A percentile compares a stretch with the other conserved stretches of the same genome.
Conservation (phyloP, 73 alveolate species). For the Paraurostyla sp. region DNA sequence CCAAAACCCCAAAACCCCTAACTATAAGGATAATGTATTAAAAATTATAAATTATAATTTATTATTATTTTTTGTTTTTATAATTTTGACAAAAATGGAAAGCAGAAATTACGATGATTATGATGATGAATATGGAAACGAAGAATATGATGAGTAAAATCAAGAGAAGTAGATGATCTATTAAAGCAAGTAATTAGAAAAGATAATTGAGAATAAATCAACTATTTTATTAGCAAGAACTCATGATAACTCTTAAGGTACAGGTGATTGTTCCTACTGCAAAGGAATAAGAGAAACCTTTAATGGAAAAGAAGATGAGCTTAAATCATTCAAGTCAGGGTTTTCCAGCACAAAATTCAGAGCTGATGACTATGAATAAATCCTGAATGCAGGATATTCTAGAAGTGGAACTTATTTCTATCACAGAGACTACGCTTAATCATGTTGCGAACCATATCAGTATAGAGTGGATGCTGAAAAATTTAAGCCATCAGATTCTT, state of each 20-base stretch:
- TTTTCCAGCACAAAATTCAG: slow-evolving; percentile 47
- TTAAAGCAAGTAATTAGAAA: background rate
- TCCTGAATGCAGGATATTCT: slow-evolving; percentile 71
- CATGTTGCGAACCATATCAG: slow-evolving; percentile 82
- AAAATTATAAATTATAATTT: too few species aligned
- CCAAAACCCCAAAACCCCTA: too few species aligned
- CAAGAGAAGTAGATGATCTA: background rate
- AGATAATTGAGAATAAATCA: slow-evolving; percentile 10
- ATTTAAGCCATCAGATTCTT: slow-evolving; percentile 69
- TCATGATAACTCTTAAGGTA: background rate
- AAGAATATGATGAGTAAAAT: background rate
- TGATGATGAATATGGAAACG: background rate
- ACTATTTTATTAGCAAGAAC: background rate
- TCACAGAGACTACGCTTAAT: slow-evolving; percentile 59
- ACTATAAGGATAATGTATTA: too few species aligned
- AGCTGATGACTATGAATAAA: slow-evolving; percentile 69
- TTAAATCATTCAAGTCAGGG: slow-evolving; percentile 13
- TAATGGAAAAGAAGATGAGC: background rate
- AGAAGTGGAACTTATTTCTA: slow-evolving; percentile 76
- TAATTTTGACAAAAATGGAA: too few species aligned
- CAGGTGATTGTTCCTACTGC: slow-evolving; percentile 15
- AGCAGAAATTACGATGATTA: background rate
- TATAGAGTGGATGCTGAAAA: slow-evolving; percentile 71
- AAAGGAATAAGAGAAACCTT: slow-evolving; percentile 6
- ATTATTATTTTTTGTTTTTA: too few species aligned